Evolutionary conservation across 176 grass and related monocot species (phyloP), one percentile per base, ranked within the genome.

Genomic region (Carex cristatella): DNA sequence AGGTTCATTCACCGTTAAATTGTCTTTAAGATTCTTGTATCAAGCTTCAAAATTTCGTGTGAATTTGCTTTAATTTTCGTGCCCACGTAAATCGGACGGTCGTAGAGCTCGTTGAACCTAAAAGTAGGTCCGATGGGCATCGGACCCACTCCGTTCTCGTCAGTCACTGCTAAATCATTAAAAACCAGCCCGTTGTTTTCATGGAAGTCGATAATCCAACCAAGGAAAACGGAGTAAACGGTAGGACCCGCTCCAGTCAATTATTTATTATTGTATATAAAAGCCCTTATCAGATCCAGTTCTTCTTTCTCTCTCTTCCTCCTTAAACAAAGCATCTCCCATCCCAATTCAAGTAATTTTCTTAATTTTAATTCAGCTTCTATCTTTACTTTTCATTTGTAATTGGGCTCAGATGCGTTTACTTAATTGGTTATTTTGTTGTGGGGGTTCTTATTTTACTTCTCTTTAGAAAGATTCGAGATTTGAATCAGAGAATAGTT

Each of bases 201-300:
- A 46, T 15, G 16, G 10, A 46, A 33, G 75, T 46, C 4, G 19
- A 81, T 19, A n/a, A 84, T 70, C 65, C 23, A 58, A 73, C 65
- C 2, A 30, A 0, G 0, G 12, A 9, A 71, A 40, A 55, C 30
- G 54, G 31, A 15, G 68, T 77, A 85, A 77, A 53, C 55, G 18
- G 44, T 59, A 23, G 66, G 67, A 12, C 67, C 81, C 54, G 1
- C 32, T 63, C 30, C n/a, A 73, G 84, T 85, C 84, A 76, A 85
- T 77, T 18, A 40, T 16, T 77, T 5, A 37, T 37, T 40, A 51
- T 51, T 11, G 10, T 9, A 11, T 51, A 51, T 46, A 51, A 51
- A 51, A 10, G 7, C 46, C 9, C 48, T 51, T 51, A 67, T 51
- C 63, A 83, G 81, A 83, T 83, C 81, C 69, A 83, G 53, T 69